Evolutionary conservation across 768 basidiomycete species (phyloP), one percentile per base, ranked within the genome.

Genomic region (Hysterangium stoloniferum): DNA sequence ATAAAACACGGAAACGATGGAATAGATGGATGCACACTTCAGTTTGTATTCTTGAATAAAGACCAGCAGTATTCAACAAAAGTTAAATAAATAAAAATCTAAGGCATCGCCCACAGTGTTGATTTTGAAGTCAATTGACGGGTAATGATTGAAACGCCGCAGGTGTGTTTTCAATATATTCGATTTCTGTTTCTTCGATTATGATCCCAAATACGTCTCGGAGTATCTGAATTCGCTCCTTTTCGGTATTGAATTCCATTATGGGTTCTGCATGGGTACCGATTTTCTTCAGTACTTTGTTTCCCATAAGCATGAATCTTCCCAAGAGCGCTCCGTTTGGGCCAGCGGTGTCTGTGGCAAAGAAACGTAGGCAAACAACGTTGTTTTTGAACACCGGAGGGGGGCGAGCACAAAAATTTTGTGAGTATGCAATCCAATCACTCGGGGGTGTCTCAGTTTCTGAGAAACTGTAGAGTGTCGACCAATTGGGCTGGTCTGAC

Each of bases 361-460:
- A 6, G n/a, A 50, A 50, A 25, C 38, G 35, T 3, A 38, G 17
- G 19, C 12, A 17, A 17, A 50, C 3, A 7, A 50, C 48, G 29
- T 41, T 50, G 12, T 38, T 20, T 12, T 6, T 6, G 36, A 50
- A 50, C 9, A 50, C 24, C 9, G 9, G 7, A 5, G 31, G 20
- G 4, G 48, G 48, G 31, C 41, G 27, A 31, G 17, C 22, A 25
- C 36, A 38, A 17, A 50, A 33, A 35, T 37, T 40, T 41, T 50
- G 48, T 13, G 48, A 37, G 32, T 25, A 40, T 9, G 48, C 34
- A n/a, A 38, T n/a, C 36, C 48, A 50, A 17, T 50, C 48, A 24
- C 32, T 24, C 2, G 33, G 35, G 19, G 19, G 24, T 12, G 22
- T 22, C 41, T 29, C 35, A 2, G n/a, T 20, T 33, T 50, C 48